A percentile compares a stretch with the other conserved stretches of the same genome.
Evolutionary conservation across 169 alveolate species (phyloP).

Genomic region (Plasmodium knowlesi): DNA sequence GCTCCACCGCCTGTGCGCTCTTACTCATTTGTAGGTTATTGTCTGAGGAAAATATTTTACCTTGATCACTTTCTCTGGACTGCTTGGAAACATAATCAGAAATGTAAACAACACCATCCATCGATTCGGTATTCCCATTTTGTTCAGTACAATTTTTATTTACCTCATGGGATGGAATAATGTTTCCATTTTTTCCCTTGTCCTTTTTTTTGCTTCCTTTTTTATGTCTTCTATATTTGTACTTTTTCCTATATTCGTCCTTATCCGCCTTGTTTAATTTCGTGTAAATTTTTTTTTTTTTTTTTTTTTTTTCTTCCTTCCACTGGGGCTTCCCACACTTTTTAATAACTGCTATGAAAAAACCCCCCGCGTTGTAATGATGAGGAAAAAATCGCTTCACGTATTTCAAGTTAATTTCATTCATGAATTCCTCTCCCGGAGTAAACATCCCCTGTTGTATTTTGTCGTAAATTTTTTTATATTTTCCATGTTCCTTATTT

Average conservation of each 20-base stretch:
- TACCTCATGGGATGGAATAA: background rate
- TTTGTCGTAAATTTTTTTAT: slow-evolving; percentile 73
- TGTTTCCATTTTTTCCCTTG: background rate
- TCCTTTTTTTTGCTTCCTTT: slow-evolving; percentile 22
- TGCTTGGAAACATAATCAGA: background rate
- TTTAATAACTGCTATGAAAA: slow-evolving; percentile 89
- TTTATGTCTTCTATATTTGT: slow-evolving; percentile 35
- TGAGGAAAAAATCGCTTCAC: slow-evolving; percentile 95
- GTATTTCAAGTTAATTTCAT: slow-evolving; percentile 75
- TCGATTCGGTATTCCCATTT: background rate
- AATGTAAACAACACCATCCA: background rate
- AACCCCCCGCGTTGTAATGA: slow-evolving; percentile 96
- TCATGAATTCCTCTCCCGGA: slow-evolving; percentile 71
- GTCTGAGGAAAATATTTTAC: background rate
- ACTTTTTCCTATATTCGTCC: slow-evolving; percentile 34
- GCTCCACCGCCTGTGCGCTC: background rate
- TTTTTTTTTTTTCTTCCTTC: slow-evolving; percentile 58
- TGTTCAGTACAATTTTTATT: background rate
- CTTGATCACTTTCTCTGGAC: background rate
- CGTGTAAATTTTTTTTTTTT: slow-evolving; percentile 1
- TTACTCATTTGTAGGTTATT: background rate
- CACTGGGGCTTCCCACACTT: slow-evolving; percentile 57
- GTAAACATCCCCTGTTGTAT: slow-evolving; percentile 79
- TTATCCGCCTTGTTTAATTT: background rate
- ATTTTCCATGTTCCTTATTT: background rate